phyloP scores from a whole-genome alignment of 2,329 filamentous ascomycete species.

The Coniosporium tulheliwenetii region DNA sequence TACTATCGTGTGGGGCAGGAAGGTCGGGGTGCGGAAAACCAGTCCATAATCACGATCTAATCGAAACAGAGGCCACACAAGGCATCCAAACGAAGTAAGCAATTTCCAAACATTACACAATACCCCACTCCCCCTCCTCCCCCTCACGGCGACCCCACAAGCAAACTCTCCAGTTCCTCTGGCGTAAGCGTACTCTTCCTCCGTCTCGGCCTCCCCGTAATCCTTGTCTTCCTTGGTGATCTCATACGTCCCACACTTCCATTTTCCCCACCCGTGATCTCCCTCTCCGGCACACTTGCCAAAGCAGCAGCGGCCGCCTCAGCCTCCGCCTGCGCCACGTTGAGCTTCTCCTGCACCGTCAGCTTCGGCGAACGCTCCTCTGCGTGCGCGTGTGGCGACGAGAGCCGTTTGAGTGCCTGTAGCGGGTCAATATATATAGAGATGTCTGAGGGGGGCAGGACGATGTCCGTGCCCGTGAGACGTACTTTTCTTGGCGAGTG shows the following conservation, averaged over 20 bases:
- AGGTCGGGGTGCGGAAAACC: no score
- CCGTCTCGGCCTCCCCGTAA: constrained; percentile 42
- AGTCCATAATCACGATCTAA: no score
- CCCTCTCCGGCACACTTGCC: constrained; percentile 8
- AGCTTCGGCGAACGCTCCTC: constrained; percentile 23
- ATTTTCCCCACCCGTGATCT: constrained; percentile 16
- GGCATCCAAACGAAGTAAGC: no score
- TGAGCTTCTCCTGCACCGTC: constrained; percentile 31
- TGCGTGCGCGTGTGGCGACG: constrained; percentile 19
- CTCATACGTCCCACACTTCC: constrained; percentile 20
- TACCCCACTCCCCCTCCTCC: no score
- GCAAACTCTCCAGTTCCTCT: constrained; percentile 46
- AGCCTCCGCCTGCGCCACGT: constrained; percentile 25
- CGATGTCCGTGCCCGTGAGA: constrained; percentile 6
- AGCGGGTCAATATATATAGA: constrained; percentile 11
- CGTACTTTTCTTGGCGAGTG: constrained; percentile 3
- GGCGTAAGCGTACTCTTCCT: constrained; percentile 61
- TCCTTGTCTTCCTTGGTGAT: constrained; percentile 27
- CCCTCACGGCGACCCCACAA: no score
- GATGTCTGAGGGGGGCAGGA: constrained; percentile 12
- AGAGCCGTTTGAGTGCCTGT: constrained; percentile 20
- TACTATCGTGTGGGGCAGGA: no score
- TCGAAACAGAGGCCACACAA: no score
- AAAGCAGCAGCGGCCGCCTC: constrained; percentile 21
- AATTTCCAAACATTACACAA: no score